Percentiles rank a stretch among this genome's conserved stretches.
phyloP scores from a whole-genome alignment of 768 basidiomycete species.

The Termitomyces sp. region DNA sequence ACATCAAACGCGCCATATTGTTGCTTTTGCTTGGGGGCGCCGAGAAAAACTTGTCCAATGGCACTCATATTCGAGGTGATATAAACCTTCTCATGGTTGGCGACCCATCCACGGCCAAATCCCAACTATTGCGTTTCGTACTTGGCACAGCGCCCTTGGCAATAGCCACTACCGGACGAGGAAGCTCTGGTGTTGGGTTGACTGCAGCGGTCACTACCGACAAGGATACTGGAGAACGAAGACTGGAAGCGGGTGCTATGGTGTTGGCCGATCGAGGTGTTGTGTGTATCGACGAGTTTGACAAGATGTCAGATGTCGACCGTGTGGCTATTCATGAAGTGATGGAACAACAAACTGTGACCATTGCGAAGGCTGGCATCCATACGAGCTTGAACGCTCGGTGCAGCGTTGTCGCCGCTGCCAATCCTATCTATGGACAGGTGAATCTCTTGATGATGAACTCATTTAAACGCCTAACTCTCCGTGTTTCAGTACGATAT shows the following conservation, averaged over 20 bases:
- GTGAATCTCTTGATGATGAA: slow-evolving; percentile 32
- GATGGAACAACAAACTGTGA: slow-evolving; percentile 99
- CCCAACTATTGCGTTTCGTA: slow-evolving; percentile 92
- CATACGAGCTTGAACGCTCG: slow-evolving; percentile 97
- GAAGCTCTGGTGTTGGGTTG: slow-evolving; percentile 97
- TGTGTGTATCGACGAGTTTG: slow-evolving; percentile 99
- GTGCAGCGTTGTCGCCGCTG: slow-evolving; percentile 96
- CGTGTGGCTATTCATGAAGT: slow-evolving; percentile 99
- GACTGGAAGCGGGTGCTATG: slow-evolving; percentile 98
- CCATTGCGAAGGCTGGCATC: slow-evolving; percentile 98
- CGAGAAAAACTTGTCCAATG: slow-evolving; percentile 96
- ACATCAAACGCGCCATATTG: slow-evolving; percentile 91
- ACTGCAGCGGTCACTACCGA: slow-evolving; percentile 99
- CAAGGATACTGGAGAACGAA: slow-evolving; percentile 93
- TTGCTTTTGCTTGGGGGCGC: slow-evolving; percentile 93
- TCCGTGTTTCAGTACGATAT: slow-evolving; percentile 78
- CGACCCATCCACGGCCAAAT: slow-evolving; percentile 98
- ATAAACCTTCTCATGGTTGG: slow-evolving; percentile 99
- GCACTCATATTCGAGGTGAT: slow-evolving; percentile 98
- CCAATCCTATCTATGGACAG: slow-evolving; percentile 98
- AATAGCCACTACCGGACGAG: slow-evolving; percentile 96
- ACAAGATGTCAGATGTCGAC: slow-evolving; percentile 99
- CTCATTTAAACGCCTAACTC: neutral
- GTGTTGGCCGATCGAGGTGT: slow-evolving; percentile 98
- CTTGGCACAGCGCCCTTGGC: slow-evolving; percentile 94